Evolutionary conservation across 2,329 filamentous ascomycete genomes (phyloP), one percentile per base, ranked within the genome.

Genomic region (Pseudogymnoascus sp.): DNA sequence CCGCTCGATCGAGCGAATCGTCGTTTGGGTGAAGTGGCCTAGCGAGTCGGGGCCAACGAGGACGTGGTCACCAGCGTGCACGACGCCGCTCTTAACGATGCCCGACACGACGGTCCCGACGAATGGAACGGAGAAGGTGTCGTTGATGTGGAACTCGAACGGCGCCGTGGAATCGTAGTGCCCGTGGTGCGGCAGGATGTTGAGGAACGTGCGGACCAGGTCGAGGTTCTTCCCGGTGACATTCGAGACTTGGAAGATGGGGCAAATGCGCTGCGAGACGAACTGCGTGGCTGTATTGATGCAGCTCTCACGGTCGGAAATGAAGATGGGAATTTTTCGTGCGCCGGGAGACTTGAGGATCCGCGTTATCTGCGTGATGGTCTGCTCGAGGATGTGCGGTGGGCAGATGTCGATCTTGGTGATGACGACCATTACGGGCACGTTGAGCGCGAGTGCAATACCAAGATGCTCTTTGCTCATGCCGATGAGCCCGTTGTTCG

Each of bases 371-470:
- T 97, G 93, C 9, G 87, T 89, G 53, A 97, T 87, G 21, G 95
- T 99, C 78, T 97, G 89, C 77, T 96, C 87, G 23, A 99, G 80
- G 71, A 99, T 97, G 68, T 97, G 90, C 1, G 93, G 92, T 21
- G 95, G 95, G 75, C 95, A 97, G 63, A 97, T 97, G 74, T 97
- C 95, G 67, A 97, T 96, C 79, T 97, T 99, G 75, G 93, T 99
- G 66, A 97, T 87, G 67, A 97, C 88, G 3, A 97, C 93, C 91
- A 99, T 96, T 69, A 99, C 91, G 0, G 95, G 95, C 9, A 99
- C 93, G 72, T 97, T 97, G 61, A 99, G 80, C 0, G 95, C 93
- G 34, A 97, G 80, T 0, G 95, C 93, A 67, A 99, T 96, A 14
- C 95, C 95, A 3, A 99, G 79, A 75, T 99, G 95, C 78, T 99